phyloP scores from a whole-genome alignment of 306 rosid genomes.

The Quercus engelmannii region DNA sequence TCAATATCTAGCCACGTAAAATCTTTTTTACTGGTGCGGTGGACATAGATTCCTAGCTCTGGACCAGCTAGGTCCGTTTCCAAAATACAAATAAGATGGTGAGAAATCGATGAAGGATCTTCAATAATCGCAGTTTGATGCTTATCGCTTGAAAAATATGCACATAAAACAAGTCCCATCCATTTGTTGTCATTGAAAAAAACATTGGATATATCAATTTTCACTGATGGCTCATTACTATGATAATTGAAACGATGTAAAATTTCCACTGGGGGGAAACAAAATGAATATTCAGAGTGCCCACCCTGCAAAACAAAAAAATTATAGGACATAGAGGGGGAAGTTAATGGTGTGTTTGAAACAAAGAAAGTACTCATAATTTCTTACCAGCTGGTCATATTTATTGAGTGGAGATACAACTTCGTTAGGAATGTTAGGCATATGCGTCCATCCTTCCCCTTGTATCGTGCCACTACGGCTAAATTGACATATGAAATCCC shows the following conservation, averaged over 20 bases:
- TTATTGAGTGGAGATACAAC: too few species aligned
- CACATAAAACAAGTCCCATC: too few species aligned
- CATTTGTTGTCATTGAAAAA: background rate
- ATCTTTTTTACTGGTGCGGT: accelerated
- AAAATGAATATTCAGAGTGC: accelerated
- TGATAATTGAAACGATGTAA: accelerated
- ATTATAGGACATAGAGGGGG: too few species aligned
- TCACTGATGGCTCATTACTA: too few species aligned
- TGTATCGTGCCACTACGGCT: accelerated
- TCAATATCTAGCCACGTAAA: background rate
- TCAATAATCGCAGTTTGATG: background rate
- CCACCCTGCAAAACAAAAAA: too few species aligned
- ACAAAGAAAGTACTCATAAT: too few species aligned
- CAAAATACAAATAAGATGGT: background rate
- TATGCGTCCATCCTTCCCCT: too few species aligned
- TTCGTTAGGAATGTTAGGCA: too few species aligned
- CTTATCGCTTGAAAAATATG: too few species aligned
- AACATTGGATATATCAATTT: accelerated
- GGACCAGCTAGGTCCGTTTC: accelerated
- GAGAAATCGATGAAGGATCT: background rate
- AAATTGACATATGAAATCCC: accelerated
- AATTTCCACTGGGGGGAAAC: too few species aligned
- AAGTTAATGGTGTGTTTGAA: too few species aligned
- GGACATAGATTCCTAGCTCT: background rate
- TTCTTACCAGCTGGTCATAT: too few species aligned